Base-by-base conservation (phyloP, 352 stramenopile genomes). In the Globisporangium middletonii region DNA sequence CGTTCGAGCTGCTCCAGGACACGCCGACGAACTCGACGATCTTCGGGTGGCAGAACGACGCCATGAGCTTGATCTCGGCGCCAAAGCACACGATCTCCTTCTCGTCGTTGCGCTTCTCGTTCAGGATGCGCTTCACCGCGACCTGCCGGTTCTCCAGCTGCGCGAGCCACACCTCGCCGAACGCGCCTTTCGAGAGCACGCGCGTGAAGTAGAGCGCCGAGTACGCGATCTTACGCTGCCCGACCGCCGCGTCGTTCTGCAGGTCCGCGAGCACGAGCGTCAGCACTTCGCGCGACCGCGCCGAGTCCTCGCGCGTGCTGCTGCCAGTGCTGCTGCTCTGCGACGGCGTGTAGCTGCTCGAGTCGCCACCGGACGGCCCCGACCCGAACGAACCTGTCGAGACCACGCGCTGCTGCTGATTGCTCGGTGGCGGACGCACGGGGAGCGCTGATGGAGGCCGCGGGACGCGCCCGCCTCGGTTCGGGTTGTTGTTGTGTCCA, bases 31-130 rank as follows among this genome's bases (percentile, higher is more conserved):
- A 91, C 63, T 88, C 73, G 56, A 92, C 79, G 59, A 94, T 92
- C 64, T 92, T 92, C 0, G 79, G 78, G 60, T 94, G 84, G 1
- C 61, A 80, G 42, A 94, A 89, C 13, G 68, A 82, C 45, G 81
- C 79, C 81, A 94, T 94, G 62, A 94, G 74, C 73, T 88, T 88
- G 69, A 94, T 92, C 67, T 94, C 83, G 11, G 79, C 79, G 28
- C 68, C 81, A 54, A 94, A 94, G 61, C 78, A 88, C 72, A 91
- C 76, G 58, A 94, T 89, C 62, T 92, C 82, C 56, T 87, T 89
- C 64, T 83, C 75, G 57, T 91, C 80, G 60, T 90, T 85, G 46
- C 80, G 82, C 65, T 88, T 88, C 61, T 94, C 84, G 43, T 79
- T 81, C 51, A 92, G 42, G 33, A 94, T 89, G 4, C 83, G 73